Evolutionary conservation across 805 yeast species (phyloP).

Genomic region (Candida succiphila): DNA sequence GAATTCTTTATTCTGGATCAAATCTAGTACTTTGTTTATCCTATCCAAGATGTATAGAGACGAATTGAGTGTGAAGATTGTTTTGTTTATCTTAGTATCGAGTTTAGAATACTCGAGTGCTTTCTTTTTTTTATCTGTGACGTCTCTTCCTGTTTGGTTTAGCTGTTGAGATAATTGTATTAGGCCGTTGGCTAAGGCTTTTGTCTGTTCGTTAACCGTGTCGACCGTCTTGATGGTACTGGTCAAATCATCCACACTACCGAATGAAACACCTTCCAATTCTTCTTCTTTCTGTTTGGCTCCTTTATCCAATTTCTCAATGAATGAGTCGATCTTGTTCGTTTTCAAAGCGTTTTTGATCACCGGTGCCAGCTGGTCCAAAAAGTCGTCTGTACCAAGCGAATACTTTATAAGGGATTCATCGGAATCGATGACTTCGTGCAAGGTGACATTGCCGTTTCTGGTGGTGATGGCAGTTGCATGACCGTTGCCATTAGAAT

Average conservation of each 20-base stretch:
- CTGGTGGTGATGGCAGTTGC: background rate
- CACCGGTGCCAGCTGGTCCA: slow-evolving; percentile 74
- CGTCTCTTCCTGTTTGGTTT: slow-evolving; percentile 53
- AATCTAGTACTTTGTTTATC: slow-evolving; percentile 76
- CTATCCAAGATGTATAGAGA: slow-evolving; percentile 78
- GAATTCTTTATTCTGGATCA: slow-evolving; percentile 64
- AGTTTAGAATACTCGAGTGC: slow-evolving; percentile 54
- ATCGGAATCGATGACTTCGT: slow-evolving; percentile 1
- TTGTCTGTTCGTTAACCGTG: slow-evolving; percentile 47
- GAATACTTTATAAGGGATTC: slow-evolving; percentile 24
- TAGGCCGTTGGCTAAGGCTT: slow-evolving; percentile 45
- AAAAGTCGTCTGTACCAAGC: slow-evolving; percentile 52
- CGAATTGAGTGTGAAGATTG: slow-evolving; percentile 55
- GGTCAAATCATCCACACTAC: slow-evolving; percentile 45
- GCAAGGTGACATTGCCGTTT: background rate
- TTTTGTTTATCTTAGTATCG: slow-evolving; percentile 58
- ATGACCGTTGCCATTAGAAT: background rate
- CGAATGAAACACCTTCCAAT: slow-evolving; percentile 50
- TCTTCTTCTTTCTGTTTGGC: slow-evolving; percentile 55
- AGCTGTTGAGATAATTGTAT: slow-evolving; percentile 46
- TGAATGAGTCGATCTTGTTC: slow-evolving; percentile 44
- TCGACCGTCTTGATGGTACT: slow-evolving; percentile 55
- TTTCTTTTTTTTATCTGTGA: slow-evolving; percentile 51
- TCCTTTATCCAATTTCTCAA: slow-evolving; percentile 43
- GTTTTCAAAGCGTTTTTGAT: slow-evolving; percentile 51